These are phyloP conservation scores for Rhynchospora tenuis DNA, from an alignment of 176 grass and related monocot genomes.

Conservation along the genomic window DNA sequence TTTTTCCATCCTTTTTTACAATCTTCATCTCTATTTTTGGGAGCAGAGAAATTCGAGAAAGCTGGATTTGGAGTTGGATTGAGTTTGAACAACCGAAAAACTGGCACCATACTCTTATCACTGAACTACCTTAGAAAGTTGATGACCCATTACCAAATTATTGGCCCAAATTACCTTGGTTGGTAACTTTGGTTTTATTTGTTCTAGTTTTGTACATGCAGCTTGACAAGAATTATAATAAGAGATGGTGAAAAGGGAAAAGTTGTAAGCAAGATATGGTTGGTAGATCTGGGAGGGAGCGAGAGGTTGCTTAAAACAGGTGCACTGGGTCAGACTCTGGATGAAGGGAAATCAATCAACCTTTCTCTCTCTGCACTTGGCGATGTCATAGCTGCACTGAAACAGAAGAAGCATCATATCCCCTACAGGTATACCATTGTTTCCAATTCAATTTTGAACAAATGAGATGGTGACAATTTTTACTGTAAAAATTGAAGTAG, in stretches of 20 bases:
- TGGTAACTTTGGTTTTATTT: conserved; percentile 53
- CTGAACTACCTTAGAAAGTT: conserved; percentile 13
- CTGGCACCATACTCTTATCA: conserved; percentile 5
- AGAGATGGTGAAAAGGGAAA: conserved; percentile 33
- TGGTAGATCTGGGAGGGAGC: conserved; percentile 86
- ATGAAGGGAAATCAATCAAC: conserved; percentile 96
- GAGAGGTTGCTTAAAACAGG: conserved; percentile 89
- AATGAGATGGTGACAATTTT: neutral
- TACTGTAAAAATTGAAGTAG: neutral
- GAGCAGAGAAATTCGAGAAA: neutral
- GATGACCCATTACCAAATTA: conserved; percentile 10
- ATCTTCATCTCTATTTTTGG: neutral
- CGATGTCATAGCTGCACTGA: conserved; percentile 87
- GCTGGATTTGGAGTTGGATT: neutral
- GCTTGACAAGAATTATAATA: conserved; percentile 97
- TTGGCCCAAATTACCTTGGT: neutral
- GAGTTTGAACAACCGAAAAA: neutral
- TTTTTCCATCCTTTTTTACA: neutral
- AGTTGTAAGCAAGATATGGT: conserved; percentile 70
- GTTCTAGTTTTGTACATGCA: conserved; percentile 77
- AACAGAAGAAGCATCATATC: conserved; percentile 63
- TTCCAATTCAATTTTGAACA: neutral
- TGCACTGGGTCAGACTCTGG: conserved; percentile 76
- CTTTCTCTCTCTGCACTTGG: conserved; percentile 89
- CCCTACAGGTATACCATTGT: conserved; percentile 63